Conservation (phyloP, 2,329 filamentous ascomycete genomes). For the Xylaria polymorpha region DNA sequence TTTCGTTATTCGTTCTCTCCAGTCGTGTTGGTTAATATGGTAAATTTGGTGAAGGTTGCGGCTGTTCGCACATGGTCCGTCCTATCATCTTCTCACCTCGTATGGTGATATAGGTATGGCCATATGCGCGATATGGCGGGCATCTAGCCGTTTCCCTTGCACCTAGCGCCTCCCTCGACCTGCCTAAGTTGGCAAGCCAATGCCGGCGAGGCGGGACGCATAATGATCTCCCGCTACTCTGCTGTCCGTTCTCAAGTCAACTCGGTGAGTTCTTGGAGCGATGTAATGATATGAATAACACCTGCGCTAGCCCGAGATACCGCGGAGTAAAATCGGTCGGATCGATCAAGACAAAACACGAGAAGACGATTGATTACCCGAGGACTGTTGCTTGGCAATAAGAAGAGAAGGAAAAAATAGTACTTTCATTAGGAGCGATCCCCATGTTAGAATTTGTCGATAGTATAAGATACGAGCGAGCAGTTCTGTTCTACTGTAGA, state of each 20-base stretch:
- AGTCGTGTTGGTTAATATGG: slow-evolving; percentile 28
- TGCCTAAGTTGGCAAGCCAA: slow-evolving; percentile 41
- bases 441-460: not conserved
- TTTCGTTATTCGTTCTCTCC: not conserved
- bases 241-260: slow-evolving; percentile 7
- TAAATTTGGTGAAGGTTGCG: slow-evolving; percentile 33
- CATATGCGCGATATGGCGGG: not conserved
- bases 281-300: not conserved
- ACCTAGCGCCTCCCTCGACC: slow-evolving; percentile 24
- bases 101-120: not conserved
- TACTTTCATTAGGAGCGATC: not conserved
- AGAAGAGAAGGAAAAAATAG: not conserved
- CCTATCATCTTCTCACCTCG: not conserved
- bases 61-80: slow-evolving; percentile 24
- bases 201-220: slow-evolving; percentile 35
- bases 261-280: not conserved
- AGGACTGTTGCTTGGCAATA: too few relatives aligned
- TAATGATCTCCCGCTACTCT: slow-evolving; percentile 25
- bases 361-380: too few relatives aligned
- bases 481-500: too few relatives aligned
- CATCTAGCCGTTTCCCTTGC: slow-evolving; percentile 4
- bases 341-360: not conserved
- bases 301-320: not conserved
- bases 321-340: not conserved
- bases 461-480: too few relatives aligned